phyloP scores from a whole-genome alignment of 208 protist genomes.

The Trypanosoma melophagium region DNA sequence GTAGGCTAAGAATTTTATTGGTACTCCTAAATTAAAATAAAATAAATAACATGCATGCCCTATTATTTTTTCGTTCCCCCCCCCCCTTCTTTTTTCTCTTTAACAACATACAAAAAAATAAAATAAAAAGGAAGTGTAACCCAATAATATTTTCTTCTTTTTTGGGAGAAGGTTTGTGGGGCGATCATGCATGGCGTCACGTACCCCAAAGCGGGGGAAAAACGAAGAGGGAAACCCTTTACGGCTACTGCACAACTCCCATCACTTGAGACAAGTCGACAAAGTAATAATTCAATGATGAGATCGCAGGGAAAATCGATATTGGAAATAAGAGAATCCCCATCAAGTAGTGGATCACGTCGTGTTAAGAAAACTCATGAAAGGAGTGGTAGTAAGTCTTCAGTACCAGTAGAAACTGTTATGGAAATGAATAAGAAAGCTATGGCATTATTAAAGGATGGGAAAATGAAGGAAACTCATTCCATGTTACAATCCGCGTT shows the following conservation, averaged over 20 bases:
- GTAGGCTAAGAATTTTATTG: not conserved
- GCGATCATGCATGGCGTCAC: conserved; percentile 14
- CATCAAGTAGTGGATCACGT: not conserved
- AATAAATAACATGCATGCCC: too few relatives aligned
- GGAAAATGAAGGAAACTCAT: conserved; percentile 44
- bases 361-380: not conserved
- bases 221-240: not conserved
- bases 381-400: not conserved
- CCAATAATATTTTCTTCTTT: not conserved
- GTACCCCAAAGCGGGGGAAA: not conserved
- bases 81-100: too few relatives aligned
- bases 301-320: not conserved
- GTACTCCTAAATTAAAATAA: too few relatives aligned
- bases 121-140: not conserved
- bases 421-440: conserved; percentile 67
- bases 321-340: not conserved
- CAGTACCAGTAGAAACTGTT: conserved; percentile 34
- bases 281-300: not conserved
- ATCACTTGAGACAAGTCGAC: not conserved
- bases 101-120: too few relatives aligned
- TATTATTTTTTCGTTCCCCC: too few relatives aligned
- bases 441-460: conserved; percentile 55
- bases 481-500: conserved; percentile 36
- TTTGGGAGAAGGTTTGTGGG: too few relatives aligned
- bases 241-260: conserved; percentile 5